Base-by-base conservation (phyloP, 306 rosid genomes). In the Ormosia emarginata region DNA sequence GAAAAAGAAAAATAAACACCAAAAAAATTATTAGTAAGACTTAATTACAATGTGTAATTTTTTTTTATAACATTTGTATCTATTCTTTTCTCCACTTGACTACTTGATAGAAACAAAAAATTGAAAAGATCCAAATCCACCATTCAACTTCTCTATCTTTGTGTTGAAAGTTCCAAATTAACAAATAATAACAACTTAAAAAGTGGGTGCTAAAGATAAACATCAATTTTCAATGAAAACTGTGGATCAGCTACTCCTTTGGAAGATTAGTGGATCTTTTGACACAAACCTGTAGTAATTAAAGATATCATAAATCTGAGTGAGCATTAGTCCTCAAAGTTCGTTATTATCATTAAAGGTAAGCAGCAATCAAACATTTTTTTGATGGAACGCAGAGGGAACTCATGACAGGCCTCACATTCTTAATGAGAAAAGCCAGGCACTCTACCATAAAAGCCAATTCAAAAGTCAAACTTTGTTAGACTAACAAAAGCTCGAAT, bases 381-480 rank as follows among this genome's bases (percentile, higher is more conserved):
- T 80, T 39, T 47, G 34, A 81, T 11, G 77, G 75, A 62, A 58
- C 18, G 36, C 11, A 70, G 5, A 41, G 69, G 13, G 14, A 75
- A 39, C 47, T 33, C 17, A 49, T 57, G n/a, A 39, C 14, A 47
- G 8, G 24, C 43, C 40, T 30, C 67, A 73, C 77, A 85, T 78
- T 68, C 57, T 33, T 37, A 73, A 52, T 15, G 29, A 68, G 71
- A 77, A 75, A 75, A 86, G 76, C 46, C 30, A 61, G 61, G 39
- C 86, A 69, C 79, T 68, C 46, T 36, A 44, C 43, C 72, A 79
- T 41, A 59, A 79, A 75, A 79, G 89, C 82, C 69, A 74, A 83
- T 75, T 86, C 82, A 75, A 47, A 86, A 86, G 89, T 86, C 89
- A 86, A 82, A 83, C 87, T 33, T 69, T 53, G 80, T 86, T 83